Conservation (phyloP, 768 basidiomycete species). For the Termitomyces sp. region DNA sequence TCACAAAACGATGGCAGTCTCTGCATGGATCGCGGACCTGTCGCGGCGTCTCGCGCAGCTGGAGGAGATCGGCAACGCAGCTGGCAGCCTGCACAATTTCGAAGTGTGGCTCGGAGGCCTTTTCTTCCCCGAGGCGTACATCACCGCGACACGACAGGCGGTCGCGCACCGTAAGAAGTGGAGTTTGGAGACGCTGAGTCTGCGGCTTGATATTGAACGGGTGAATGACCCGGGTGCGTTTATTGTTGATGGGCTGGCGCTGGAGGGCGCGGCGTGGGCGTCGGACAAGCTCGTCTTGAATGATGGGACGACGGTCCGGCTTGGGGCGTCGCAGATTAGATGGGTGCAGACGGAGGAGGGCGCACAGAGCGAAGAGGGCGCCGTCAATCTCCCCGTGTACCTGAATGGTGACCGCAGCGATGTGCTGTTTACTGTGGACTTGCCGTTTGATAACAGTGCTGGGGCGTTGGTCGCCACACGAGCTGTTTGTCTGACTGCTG, state of each 20-base stretch:
- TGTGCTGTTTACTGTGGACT: conserved; percentile 84
- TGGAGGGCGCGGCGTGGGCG: conserved; percentile 84
- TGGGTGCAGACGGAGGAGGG: conserved; percentile 68
- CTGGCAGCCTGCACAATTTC: conserved; percentile 56
- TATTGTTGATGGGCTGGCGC: conserved; percentile 79
- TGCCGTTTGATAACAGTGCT: conserved; percentile 69
- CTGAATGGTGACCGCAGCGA: conserved; percentile 87
- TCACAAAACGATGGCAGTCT: conserved; percentile 72
- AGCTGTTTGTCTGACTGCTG: conserved; percentile 87
- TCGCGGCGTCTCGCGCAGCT: conserved; percentile 79
- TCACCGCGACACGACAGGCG: conserved; percentile 94
- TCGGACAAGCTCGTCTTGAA: conserved; percentile 71
- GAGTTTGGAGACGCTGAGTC: conserved; percentile 84
- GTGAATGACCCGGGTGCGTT: conserved; percentile 77
- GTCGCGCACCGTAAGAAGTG: conserved; percentile 89
- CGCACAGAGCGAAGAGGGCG: conserved; percentile 24
- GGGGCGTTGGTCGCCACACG: conserved; percentile 76
- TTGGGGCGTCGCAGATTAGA: conserved; percentile 78
- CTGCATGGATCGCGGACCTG: conserved; percentile 83
- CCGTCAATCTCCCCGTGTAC: conserved; percentile 88
- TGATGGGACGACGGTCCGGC: conserved; percentile 73
- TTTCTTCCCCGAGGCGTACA: conserved; percentile 95
- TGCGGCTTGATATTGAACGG: conserved; percentile 78
- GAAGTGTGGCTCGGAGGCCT: conserved; percentile 92
- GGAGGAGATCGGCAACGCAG: conserved; percentile 55